Conservation (phyloP, 495 filamentous ascomycete species). For the Cryomyces antarcticus region DNA sequence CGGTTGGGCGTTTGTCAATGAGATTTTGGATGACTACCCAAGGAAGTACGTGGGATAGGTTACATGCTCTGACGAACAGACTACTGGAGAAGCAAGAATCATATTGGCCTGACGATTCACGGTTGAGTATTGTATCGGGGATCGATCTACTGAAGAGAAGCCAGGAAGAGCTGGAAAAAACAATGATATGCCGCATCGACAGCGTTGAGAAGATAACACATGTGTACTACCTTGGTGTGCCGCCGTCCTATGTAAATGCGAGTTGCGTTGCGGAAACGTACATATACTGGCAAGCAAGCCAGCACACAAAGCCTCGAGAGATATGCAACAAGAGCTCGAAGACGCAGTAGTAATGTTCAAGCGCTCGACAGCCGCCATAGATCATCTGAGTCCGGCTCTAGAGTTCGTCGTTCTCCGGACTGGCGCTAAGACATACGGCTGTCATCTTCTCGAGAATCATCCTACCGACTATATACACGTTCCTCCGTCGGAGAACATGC, state of each 20-base stretch:
- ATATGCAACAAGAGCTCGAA: constrained; percentile 14
- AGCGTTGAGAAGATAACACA: constrained; percentile 18
- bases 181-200: constrained; percentile 10
- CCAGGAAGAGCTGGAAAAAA: constrained; percentile 14
- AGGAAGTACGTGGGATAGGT: constrained; percentile 11
- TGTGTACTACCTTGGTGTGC: constrained; percentile 17
- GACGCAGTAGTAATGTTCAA: constrained; percentile 18
- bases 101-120: constrained; percentile 15
- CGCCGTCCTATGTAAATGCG: too few relatives aligned
- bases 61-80: constrained; percentile 18
- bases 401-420: constrained; percentile 18
- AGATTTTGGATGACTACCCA: constrained; percentile 19
- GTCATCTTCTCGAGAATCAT: constrained; percentile 15
- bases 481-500: too few relatives aligned
- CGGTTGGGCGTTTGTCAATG: constrained; percentile 17
- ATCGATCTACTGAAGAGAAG: constrained; percentile 17
- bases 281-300: background rate
- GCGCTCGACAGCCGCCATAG: constrained; percentile 12
- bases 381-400: constrained; percentile 7
- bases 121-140: constrained; percentile 17
- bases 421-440: constrained; percentile 17
- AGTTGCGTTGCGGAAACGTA: too few relatives aligned
- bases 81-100: constrained; percentile 15
- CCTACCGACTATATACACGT: constrained; percentile 18
- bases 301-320: constrained; percentile 16